Base-by-base conservation (phyloP, 306 rosid genomes). In the Clitoria ternatea region DNA sequence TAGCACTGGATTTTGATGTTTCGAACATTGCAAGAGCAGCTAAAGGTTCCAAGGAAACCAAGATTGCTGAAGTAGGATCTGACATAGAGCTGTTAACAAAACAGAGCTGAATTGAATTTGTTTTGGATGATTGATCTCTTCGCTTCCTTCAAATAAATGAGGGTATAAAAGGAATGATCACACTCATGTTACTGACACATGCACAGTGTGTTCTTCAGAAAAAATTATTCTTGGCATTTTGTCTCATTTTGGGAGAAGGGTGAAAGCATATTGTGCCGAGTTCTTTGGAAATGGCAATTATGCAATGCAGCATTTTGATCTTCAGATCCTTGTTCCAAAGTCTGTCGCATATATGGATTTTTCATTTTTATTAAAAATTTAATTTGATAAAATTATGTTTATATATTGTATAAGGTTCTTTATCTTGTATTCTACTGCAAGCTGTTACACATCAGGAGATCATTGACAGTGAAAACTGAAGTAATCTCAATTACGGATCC, bases 1-100 rank as follows among this genome's bases (percentile, higher is more conserved):
- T 84, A 70, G 97, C 99, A 8, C 36, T 94, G 44, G 97, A 89
- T 81, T 89, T 94, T 7, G 97, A 94, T 80, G 97, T 94, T 17
- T 81, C 77, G 80, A 87, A 59, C 82, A 79, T 90, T 74, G 95
- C 97, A 56, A 86, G 74, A 80, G 82, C 82, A 59, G 91, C 90
- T 4, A 87, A 83, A 66, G 71, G 74, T 81, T 89, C 96, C 18
- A 90, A 87, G 83, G 98, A 90, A 26, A 17, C 75, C 77, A 94
- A 94, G 85, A 79, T 91, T 66, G 80, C 88, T 48, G 98, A 90
- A 80, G 87, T 87, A 42, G 98, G 95, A 73, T 86, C 83, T 64
- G 98, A 94, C 80, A 87, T 94, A 23, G 96, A 90, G 81, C 67
- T 78, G 39, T 33, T 89, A 70, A 56, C 88, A 22, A 87, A 80